Evolutionary conservation across 352 stramenopile genomes (phyloP).

Genomic region (Phytophthora tentaculata): DNA sequence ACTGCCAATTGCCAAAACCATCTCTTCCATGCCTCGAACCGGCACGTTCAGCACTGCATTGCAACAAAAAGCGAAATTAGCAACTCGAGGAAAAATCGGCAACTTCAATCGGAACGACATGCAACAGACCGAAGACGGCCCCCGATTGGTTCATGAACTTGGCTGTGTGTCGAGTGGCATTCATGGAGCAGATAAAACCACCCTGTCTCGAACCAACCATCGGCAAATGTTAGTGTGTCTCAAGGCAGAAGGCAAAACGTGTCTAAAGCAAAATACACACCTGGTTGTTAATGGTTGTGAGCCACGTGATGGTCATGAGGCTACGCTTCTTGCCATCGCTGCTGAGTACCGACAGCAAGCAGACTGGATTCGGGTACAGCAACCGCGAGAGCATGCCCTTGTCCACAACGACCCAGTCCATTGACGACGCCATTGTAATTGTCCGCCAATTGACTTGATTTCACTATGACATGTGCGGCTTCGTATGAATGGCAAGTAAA

Average conservation of each 20-base stretch:
- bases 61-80: constrained; percentile 1
- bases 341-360: constrained; percentile 58
- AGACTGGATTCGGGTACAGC: constrained; percentile 86
- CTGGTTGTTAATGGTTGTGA: constrained; percentile 90
- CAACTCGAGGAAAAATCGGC: constrained; percentile 6
- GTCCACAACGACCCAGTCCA: constrained; percentile 63
- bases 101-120: constrained; percentile 15
- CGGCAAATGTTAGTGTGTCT: constrained; percentile 3
- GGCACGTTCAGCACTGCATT: constrained; percentile 77
- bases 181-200: constrained; percentile 86
- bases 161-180: constrained; percentile 70
- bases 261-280: constrained; percentile 9
- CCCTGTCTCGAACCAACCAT: constrained; percentile 37
- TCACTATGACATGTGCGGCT: constrained; percentile 21
- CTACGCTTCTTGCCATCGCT: constrained; percentile 32
- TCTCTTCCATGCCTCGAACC: constrained; percentile 70
- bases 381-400: constrained; percentile 78
- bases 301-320: constrained; percentile 89
- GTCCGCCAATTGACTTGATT: constrained; percentile 19
- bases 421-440: constrained; percentile 11
- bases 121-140: constrained; percentile 59
- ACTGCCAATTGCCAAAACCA: constrained; percentile 78
- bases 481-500: constrained; percentile 16
- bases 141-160: constrained; percentile 56
- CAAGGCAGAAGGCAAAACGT: constrained; percentile 8